Conservation (phyloP, 441 rosid species). For the Adansonia gregorii region DNA sequence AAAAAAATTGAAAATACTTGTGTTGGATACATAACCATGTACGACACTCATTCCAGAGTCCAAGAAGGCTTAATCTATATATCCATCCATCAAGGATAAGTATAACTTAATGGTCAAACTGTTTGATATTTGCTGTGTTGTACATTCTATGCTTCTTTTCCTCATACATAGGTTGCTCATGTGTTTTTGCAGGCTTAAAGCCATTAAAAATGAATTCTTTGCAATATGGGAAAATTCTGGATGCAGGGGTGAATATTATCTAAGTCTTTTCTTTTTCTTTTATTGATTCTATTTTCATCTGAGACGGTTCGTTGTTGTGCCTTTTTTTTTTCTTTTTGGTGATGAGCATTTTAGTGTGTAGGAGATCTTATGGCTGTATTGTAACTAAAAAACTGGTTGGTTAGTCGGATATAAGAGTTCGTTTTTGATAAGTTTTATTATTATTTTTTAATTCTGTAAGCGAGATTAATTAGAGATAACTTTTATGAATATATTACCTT, state of each 20-base stretch:
- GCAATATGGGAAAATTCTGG: conserved; percentile 40
- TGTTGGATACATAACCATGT: no score
- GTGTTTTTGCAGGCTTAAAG: conserved; percentile 43
- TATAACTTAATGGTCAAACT: background rate
- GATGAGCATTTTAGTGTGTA: conserved; percentile 20
- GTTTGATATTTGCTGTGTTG: background rate
- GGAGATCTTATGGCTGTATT: conserved; percentile 34
- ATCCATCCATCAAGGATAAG: background rate
- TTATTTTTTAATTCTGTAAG: background rate
- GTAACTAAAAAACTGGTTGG: conserved; percentile 33
- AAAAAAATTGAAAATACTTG: no score
- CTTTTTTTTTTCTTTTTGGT: conserved; percentile 11
- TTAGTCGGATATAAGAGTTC: no score
- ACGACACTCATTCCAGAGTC: no score
- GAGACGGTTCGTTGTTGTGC: conserved; percentile 33
- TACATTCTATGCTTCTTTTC: background rate
- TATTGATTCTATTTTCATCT: background rate
- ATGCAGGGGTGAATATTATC: conserved; percentile 63
- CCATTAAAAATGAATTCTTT: conserved; percentile 23
- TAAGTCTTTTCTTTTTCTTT: background rate
- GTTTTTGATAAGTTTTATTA: background rate
- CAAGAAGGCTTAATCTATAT: background rate
- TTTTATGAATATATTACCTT: background rate
- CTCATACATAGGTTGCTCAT: background rate
- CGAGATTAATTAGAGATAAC: background rate